Evolutionary conservation across 805 yeast genomes (phyloP).

Genomic region (Clavispora santaluciae): DNA sequence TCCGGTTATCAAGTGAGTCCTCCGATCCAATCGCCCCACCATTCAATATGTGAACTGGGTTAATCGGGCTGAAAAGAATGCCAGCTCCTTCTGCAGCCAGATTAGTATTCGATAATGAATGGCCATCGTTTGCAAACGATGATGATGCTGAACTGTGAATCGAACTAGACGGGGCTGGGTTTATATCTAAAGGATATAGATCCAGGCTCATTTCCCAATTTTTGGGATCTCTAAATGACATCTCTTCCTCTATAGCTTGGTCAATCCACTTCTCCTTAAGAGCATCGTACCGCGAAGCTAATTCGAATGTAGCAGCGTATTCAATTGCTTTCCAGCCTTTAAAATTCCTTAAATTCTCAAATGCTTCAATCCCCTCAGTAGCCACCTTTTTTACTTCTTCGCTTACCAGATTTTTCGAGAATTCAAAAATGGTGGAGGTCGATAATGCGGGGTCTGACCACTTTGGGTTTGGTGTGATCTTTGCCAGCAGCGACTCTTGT

Average conservation of each 20-base stretch:
- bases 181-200: neutral
- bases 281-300: slow-evolving; percentile 21
- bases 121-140: neutral
- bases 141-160: neutral
- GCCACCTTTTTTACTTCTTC: neutral
- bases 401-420: neutral
- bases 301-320: slow-evolving; percentile 26
- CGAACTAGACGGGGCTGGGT: neutral
- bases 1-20: neutral
- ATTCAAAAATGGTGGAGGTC: neutral
- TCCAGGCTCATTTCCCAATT: neutral
- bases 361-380: slow-evolving; percentile 19
- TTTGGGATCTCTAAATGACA: neutral
- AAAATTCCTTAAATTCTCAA: slow-evolving; percentile 36
- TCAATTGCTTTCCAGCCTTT: slow-evolving; percentile 50
- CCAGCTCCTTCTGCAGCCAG: neutral
- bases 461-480: neutral
- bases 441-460: neutral
- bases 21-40: neutral
- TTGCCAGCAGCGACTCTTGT: slow-evolving; percentile 37
- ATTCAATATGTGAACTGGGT: neutral
- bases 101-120: neutral
- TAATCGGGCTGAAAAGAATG: neutral
- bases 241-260: slow-evolving; percentile 6
- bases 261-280: slow-evolving; percentile 8